A percentile compares a stretch with the other conserved stretches of the same genome.
Evolutionary conservation across 2,329 filamentous ascomycete genomes (phyloP).

Genomic region (Ascochyta viciae-villosae): DNA sequence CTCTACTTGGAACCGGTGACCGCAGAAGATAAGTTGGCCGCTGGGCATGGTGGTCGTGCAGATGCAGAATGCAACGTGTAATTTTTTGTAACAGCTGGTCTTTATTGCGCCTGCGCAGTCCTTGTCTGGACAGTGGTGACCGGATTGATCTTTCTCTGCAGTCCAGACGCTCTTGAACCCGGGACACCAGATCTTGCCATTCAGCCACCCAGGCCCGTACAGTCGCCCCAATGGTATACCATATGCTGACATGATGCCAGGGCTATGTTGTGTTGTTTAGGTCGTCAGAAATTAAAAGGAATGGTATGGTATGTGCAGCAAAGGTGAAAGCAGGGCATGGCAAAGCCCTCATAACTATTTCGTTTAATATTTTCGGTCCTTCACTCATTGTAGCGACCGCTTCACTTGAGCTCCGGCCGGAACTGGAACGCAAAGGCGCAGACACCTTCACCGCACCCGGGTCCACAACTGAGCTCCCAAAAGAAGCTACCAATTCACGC

Average conservation of each 20-base stretch:
- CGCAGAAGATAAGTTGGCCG: slow-evolving; percentile 4
- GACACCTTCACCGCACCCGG: too few species aligned
- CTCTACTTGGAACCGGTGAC: slow-evolving; percentile 8
- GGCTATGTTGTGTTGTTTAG: neutral
- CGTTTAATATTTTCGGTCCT: too few species aligned
- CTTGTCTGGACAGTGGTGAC: slow-evolving; percentile 3
- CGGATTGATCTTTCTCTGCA: slow-evolving; percentile 2
- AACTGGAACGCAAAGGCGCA: too few species aligned
- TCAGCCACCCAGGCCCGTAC: slow-evolving; percentile 5
- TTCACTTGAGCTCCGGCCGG: too few species aligned
- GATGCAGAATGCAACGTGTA: slow-evolving; percentile 5
- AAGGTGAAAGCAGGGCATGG: too few species aligned
- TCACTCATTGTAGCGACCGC: too few species aligned
- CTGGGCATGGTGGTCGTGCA: neutral
- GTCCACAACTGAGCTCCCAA: too few species aligned
- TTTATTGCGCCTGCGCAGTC: neutral
- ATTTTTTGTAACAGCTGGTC: slow-evolving; percentile 1
- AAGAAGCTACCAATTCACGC: too few species aligned
- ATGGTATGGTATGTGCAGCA: too few species aligned
- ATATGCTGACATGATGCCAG: neutral
- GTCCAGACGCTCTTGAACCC: slow-evolving; percentile 5
- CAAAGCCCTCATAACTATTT: too few species aligned
- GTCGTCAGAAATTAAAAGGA: too few species aligned
- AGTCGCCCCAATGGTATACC: slow-evolving; percentile 4
- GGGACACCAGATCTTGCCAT: slow-evolving; percentile 1